Evolutionary conservation across 2,329 filamentous ascomycete species (phyloP), one percentile per base, ranked within the genome.

Genomic region (Drechslerella dactyloides): DNA sequence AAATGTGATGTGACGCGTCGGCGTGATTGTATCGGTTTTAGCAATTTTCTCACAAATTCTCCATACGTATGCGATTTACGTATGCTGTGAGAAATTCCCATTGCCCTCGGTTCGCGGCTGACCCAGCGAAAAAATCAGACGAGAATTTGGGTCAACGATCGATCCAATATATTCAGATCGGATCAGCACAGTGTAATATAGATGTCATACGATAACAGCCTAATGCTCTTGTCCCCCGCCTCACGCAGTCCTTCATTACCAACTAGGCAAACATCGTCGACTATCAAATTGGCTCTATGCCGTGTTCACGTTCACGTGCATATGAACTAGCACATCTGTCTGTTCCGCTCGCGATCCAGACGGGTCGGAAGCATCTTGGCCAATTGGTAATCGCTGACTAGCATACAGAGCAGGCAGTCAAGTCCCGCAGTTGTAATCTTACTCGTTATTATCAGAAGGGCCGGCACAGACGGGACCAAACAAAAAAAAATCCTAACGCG

Each of bases 151-250:
- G 11, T 13, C 19, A 17, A 23, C 5, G 27, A n/a, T 53, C 44
- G 19, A 48, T 51, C 8, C 44, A 53, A 55, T 54, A 27, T 48
- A 50, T 62, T 37, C 42, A 13, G 17, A 61, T 53, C 46, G 51
- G 42, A 68, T 68, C 46, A 42, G 33, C 42, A 57, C 27, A 40
- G 8, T 56, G 17, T 21, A 11, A 52, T 56, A 23, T 44, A 21
- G 55, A 61, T 62, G 52, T 51, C 5, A 54, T 63, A 30, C 15
- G 27, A 23, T 27, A 30, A n/a, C 8, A n/a, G 53, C 27, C 13
- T 27, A 17, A 33, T 33, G 5, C 7, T 24, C 37, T 21, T 19
- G 51, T n/a, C 10, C 48, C 10, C 48, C 33, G 44, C 37, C 51
- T 46, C 51, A 44, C 42, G 55, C 17, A 19, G 57, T 30, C 52